Conservation (phyloP, 352 stramenopile species). For the Globisporangium alternatum region DNA sequence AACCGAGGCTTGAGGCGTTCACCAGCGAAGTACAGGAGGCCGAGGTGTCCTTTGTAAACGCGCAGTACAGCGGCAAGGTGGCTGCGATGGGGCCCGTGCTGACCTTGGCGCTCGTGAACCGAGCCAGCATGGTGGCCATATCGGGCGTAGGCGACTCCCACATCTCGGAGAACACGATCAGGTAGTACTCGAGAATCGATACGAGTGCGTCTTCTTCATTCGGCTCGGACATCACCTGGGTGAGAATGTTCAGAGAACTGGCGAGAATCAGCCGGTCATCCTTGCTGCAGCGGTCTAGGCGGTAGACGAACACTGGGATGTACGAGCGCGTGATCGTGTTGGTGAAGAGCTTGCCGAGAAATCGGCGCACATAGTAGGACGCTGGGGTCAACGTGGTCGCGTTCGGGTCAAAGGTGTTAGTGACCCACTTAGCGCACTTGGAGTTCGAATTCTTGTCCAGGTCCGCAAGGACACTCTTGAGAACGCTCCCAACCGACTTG, state of each 20-base stretch:
- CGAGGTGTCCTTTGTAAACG: neutral
- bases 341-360: slow-evolving; percentile 30
- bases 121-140: neutral
- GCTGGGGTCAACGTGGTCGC: slow-evolving; percentile 9
- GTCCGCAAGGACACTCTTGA: slow-evolving; percentile 19
- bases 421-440: slow-evolving; percentile 18
- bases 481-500: slow-evolving; percentile 7
- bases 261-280: slow-evolving; percentile 14
- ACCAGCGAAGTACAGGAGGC: neutral
- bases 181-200: slow-evolving; percentile 31
- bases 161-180: slow-evolving; percentile 54
- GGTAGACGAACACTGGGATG: slow-evolving; percentile 21
- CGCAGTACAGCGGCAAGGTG: neutral
- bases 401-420: neutral
- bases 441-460: slow-evolving; percentile 29
- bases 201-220: neutral
- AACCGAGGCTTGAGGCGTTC: neutral
- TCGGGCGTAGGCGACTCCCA: slow-evolving; percentile 38
- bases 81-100: neutral
- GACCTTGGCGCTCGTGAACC: neutral
- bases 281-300: slow-evolving; percentile 16
- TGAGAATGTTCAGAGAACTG: neutral
- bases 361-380: slow-evolving; percentile 23
- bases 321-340: slow-evolving; percentile 13
- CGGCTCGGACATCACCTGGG: neutral